A percentile compares a stretch with the other conserved stretches of the same genome.
Evolutionary conservation across 2,329 filamentous ascomycete species (phyloP).

Genomic region (Fusarium sulawesiense): DNA sequence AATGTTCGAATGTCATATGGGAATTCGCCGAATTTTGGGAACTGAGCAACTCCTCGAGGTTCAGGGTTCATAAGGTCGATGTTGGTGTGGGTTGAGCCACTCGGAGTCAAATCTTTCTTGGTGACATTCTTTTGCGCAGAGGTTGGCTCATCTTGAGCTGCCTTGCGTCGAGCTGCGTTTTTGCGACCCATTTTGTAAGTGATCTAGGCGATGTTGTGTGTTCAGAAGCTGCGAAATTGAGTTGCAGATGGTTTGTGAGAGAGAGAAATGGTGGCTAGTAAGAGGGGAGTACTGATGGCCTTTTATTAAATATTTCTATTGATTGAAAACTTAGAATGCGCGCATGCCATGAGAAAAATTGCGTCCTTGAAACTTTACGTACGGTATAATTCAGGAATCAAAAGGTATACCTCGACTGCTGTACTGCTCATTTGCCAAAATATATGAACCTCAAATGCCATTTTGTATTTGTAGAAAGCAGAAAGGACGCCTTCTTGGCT

Average conservation of each 20-base stretch:
- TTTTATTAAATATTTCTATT: background rate
- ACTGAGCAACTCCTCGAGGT: fast-evolving
- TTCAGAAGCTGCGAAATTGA: fast-evolving
- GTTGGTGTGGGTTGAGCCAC: no score
- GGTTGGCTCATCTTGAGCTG: background rate
- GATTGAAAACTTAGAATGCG: background rate
- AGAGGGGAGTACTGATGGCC: no score
- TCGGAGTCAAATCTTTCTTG: fast-evolving
- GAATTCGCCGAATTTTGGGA: background rate
- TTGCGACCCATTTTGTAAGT: background rate
- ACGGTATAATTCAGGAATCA: no score
- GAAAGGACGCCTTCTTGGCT: fast-evolving
- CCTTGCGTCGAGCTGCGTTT: background rate
- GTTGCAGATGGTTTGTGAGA: background rate
- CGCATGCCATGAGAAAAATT: fast-evolving
- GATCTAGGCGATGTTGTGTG: background rate
- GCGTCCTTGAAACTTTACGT: background rate
- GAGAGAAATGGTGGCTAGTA: background rate
- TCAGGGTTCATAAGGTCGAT: fast-evolving
- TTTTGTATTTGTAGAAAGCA: fast-evolving
- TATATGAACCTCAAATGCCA: no score
- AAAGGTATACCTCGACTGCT: no score
- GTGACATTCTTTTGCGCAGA: fast-evolving
- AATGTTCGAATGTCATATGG: background rate
- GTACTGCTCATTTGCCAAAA: no score